Evolutionary conservation across 495 filamentous ascomycete genomes (phyloP).

Genomic region (Xylaria telfairii): DNA sequence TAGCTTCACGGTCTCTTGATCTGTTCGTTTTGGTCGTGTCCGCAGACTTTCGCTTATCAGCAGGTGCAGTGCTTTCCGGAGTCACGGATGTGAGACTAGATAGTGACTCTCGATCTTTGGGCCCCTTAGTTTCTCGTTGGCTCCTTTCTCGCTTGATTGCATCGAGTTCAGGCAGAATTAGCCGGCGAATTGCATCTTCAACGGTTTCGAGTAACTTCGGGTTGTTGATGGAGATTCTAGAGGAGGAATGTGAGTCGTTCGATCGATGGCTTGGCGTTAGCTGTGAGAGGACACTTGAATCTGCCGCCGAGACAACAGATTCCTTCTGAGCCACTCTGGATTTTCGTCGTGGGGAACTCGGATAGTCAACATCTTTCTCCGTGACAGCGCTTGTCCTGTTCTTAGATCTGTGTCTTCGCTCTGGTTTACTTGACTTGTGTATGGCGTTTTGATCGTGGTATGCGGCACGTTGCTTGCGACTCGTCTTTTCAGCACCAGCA

Average conservation of each 20-base stretch:
- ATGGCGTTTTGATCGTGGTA: conserved; percentile 38
- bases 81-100: conserved; percentile 65
- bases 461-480: conserved; percentile 52
- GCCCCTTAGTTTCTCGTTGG: conserved; percentile 60
- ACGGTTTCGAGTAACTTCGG: conserved; percentile 94
- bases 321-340: conserved; percentile 69
- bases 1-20: conserved; percentile 56
- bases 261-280: conserved; percentile 73
- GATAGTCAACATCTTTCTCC: conserved; percentile 66
- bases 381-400: conserved; percentile 67
- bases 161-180: conserved; percentile 91
- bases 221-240: conserved; percentile 88
- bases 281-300: conserved; percentile 79
- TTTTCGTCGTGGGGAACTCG: conserved; percentile 64
- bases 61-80: conserved; percentile 58
- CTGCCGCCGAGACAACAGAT: conserved; percentile 63
- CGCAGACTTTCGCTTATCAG: conserved; percentile 51
- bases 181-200: conserved; percentile 90
- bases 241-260: conserved; percentile 77
- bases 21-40: conserved; percentile 46
- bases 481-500: conserved; percentile 58
- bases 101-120: conserved; percentile 54
- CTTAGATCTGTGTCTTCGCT: conserved; percentile 61
- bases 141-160: conserved; percentile 89
- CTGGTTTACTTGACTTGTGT: conserved; percentile 45